Percentiles rank a stretch among this genome's conserved stretches.
These are phyloP conservation scores for Globisporangium yorkense DNA, from an alignment of 352 stramenopile genomes.

Conservation along the genomic window DNA sequence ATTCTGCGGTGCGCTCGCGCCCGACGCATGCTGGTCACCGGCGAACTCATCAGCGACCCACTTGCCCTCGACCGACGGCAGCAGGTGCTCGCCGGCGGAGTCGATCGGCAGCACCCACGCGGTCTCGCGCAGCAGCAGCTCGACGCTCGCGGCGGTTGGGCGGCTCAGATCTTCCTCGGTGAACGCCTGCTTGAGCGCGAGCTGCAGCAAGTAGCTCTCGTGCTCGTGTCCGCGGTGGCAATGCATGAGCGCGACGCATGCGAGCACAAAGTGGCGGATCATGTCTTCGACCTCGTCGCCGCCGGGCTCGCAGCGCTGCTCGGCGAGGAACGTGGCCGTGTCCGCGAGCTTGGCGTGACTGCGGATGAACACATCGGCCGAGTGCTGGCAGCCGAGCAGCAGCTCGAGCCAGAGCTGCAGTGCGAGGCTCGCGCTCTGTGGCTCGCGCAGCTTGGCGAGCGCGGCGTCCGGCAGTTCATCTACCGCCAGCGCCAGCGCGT, in stretches of 20 bases:
- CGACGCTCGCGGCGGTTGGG: conserved; percentile 35
- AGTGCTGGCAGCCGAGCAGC: conserved; percentile 75
- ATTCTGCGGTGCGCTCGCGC: conserved; percentile 32
- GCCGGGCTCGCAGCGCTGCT: conserved; percentile 18
- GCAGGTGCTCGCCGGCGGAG: conserved; percentile 36
- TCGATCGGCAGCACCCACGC: conserved; percentile 56
- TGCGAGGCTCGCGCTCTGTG: conserved; percentile 17
- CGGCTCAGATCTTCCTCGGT: conserved; percentile 16
- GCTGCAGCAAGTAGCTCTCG: conserved; percentile 37
- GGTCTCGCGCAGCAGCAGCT: conserved; percentile 36
- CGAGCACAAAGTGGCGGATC: conserved; percentile 28
- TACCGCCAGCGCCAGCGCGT: conserved; percentile 35
- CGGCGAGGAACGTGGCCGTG: conserved; percentile 33
- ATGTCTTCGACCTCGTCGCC: conserved; percentile 10
- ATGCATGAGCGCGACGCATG: conserved; percentile 47
- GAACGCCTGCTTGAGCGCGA: conserved; percentile 34
- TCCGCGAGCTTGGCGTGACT: conserved; percentile 36
- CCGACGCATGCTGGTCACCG: conserved; percentile 35
- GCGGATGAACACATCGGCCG: conserved; percentile 43
- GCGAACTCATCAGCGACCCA: conserved; percentile 76
- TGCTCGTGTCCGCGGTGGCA: conserved; percentile 63
- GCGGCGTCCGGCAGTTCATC: conserved; percentile 33
- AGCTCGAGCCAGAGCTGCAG: conserved; percentile 58
- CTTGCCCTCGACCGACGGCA: conserved; percentile 70
- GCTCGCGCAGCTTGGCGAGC: conserved; percentile 25